Conservation (phyloP, 1,284 basidiomycete genomes). For the Hypsizygus ulmarius region DNA sequence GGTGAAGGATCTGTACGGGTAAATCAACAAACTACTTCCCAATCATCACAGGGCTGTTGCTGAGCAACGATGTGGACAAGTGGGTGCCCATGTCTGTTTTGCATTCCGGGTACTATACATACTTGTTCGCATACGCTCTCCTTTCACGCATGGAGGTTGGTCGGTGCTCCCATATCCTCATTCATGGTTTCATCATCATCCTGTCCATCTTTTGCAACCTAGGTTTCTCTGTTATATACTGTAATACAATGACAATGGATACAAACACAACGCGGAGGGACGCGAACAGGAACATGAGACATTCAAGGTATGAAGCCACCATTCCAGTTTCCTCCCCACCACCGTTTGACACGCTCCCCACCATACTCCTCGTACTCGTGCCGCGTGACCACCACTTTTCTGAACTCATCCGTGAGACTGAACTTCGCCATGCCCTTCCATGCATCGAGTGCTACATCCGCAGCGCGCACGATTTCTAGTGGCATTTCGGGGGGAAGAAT, state of each 20-base stretch:
- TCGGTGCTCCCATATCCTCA: slow-evolving; percentile 3
- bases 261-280: slow-evolving; percentile 4
- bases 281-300: neutral
- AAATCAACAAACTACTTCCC: slow-evolving; percentile 50
- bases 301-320: slow-evolving; percentile 27
- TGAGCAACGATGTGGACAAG: slow-evolving; percentile 36
- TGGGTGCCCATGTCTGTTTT: slow-evolving; percentile 5
- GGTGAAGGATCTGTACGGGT: slow-evolving; percentile 63
- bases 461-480: slow-evolving; percentile 60
- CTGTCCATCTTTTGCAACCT: slow-evolving; percentile 23
- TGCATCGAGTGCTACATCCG: slow-evolving; percentile 74
- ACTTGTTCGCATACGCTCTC: neutral
- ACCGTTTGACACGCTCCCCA: slow-evolving; percentile 71
- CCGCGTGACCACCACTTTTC: slow-evolving; percentile 58
- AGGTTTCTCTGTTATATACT: slow-evolving; percentile 16
- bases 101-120: slow-evolving; percentile 6
- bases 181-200: slow-evolving; percentile 8
- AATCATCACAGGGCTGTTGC: slow-evolving; percentile 53
- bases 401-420: slow-evolving; percentile 61
- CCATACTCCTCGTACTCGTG: slow-evolving; percentile 93
- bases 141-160: too few species aligned
- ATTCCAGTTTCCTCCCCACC: slow-evolving; percentile 89
- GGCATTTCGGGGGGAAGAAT: slow-evolving; percentile 78
- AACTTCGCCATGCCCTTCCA: slow-evolving; percentile 94
- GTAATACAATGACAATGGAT: slow-evolving; percentile 24